Conservation (phyloP, 148 eudicot species). For the Rhododendron vialii region DNA sequence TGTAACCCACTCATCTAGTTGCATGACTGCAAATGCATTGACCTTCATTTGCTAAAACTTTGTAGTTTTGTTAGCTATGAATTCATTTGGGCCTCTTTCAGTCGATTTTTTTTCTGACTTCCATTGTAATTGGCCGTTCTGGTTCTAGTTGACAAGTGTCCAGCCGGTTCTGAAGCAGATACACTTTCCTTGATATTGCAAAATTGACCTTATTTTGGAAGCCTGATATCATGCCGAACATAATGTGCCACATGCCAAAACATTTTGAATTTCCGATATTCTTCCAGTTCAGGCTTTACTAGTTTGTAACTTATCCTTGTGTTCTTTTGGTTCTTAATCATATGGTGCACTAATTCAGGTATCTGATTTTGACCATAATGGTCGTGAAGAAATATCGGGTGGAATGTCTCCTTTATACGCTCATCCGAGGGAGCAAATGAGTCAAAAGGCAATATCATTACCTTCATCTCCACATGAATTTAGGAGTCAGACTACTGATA, state of each 20-base stretch:
- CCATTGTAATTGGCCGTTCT: background rate
- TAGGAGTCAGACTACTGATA: conserved; percentile 45
- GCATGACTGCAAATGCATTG: background rate
- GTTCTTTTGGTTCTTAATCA: conserved; percentile 8
- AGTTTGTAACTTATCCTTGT: background rate
- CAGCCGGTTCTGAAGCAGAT: background rate
- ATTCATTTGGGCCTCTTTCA: background rate
- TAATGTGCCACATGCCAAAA: background rate
- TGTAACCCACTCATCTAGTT: background rate
- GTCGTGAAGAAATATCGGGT: conserved; percentile 51
- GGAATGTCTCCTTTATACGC: conserved; percentile 45
- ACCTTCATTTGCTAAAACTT: background rate
- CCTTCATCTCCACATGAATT: conserved; percentile 93
- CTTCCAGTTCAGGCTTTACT: background rate
- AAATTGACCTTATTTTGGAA: background rate
- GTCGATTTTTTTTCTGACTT: background rate
- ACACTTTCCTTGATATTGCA: background rate
- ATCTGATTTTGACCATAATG: conserved; percentile 42
- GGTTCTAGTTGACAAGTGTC: background rate
- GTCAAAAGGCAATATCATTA: conserved; percentile 81
- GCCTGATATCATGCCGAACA: background rate
- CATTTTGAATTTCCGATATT: background rate
- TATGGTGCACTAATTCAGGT: conserved; percentile 35
- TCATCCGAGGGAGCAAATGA: conserved; percentile 48
- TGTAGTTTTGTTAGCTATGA: background rate